These are phyloP conservation scores for Linnemannia zychae DNA, from an alignment of 192 early-diverging fungal species.

Conservation along the genomic window DNA sequence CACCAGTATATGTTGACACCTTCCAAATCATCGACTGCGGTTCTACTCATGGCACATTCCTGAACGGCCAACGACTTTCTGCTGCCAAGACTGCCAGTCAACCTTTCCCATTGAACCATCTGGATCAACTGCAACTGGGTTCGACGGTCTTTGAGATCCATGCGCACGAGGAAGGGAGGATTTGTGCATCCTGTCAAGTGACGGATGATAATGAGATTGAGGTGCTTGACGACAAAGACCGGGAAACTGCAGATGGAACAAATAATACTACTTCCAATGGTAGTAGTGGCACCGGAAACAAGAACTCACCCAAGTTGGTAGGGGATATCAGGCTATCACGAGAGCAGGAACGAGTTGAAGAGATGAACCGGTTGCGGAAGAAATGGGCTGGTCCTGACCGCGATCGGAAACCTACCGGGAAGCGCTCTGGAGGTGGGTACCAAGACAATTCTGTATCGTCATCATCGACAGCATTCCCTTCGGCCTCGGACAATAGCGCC, in stretches of 20 bases:
- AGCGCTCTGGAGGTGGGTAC: slow-evolving; percentile 1
- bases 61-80: slow-evolving; percentile 76
- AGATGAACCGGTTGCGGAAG: slow-evolving; percentile 49
- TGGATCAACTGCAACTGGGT: slow-evolving; percentile 71
- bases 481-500: not conserved
- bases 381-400: slow-evolving; percentile 56
- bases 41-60: slow-evolving; percentile 83
- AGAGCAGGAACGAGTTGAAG: slow-evolving; percentile 45
- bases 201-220: slow-evolving; percentile 66
- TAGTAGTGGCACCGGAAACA: not conserved
- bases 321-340: slow-evolving; percentile 21
- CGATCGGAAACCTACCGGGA: slow-evolving; percentile 13
- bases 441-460: not conserved
- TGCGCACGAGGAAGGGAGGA: slow-evolving; percentile 69
- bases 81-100: slow-evolving; percentile 72
- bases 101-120: slow-evolving; percentile 68
- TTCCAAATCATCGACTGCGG: slow-evolving; percentile 75
- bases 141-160: slow-evolving; percentile 73
- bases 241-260: not conserved
- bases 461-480: not conserved
- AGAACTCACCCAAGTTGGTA: slow-evolving; percentile 17
- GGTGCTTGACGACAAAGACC: slow-evolving; percentile 52
- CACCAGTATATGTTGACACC: slow-evolving; percentile 19
- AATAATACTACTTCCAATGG: not conserved
- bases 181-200: slow-evolving; percentile 72